Conservation (phyloP, 768 basidiomycete species). For the Boletus fagicola region DNA sequence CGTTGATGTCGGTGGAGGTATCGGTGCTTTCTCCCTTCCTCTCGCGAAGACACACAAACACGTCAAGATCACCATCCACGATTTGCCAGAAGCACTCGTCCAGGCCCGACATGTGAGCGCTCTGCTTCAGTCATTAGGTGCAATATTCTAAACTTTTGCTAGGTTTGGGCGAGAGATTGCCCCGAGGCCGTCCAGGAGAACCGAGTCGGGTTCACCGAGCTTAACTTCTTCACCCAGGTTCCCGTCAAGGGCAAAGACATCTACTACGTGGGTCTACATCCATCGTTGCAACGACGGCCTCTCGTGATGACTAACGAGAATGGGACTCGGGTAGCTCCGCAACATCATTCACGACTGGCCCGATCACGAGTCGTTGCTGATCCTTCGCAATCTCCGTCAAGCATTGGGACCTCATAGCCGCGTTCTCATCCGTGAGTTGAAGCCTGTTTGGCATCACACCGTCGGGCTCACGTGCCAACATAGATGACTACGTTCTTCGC, state of each 20-base stretch:
- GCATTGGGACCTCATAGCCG: conserved; percentile 32
- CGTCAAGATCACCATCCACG: conserved; percentile 35
- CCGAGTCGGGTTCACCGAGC: conserved; percentile 28
- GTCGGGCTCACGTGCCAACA: neutral
- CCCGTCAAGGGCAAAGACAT: conserved; percentile 28
- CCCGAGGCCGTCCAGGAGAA: conserved; percentile 26
- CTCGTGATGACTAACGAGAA: neutral
- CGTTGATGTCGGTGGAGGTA: conserved; percentile 37
- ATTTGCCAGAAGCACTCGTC: conserved; percentile 26
- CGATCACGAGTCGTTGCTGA: conserved; percentile 26
- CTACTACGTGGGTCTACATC: conserved; percentile 32
- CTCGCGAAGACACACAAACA: conserved; percentile 29
- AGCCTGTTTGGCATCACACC: neutral
- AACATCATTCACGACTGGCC: conserved; percentile 35
- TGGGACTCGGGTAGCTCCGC: conserved; percentile 11
- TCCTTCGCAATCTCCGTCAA: conserved; percentile 30
- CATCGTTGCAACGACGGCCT: neutral
- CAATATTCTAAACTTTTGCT: neutral
- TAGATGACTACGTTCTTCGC: conserved; percentile 27
- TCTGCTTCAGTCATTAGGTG: neutral
- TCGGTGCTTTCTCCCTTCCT: conserved; percentile 32
- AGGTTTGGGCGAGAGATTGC: conserved; percentile 27
- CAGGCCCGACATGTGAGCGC: conserved; percentile 19
- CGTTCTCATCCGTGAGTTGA: conserved; percentile 32
- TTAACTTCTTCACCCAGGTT: conserved; percentile 32